A percentile compares a stretch with the other conserved stretches of the same genome.
Conservation (phyloP, 75 land plant genomes). For the Cryptomeria japonica region DNA sequence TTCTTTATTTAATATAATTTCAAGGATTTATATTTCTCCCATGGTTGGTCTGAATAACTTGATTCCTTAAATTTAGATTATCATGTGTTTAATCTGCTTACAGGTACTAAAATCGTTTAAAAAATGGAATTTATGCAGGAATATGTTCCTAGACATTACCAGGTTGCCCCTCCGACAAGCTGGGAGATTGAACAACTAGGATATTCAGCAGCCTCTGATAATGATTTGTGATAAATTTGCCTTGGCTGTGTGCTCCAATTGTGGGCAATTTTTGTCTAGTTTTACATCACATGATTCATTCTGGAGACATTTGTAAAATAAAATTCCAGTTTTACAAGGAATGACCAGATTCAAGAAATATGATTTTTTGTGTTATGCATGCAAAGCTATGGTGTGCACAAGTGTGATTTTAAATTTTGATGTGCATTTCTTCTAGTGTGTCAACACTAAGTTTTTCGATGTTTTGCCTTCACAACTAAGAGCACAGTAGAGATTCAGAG, state of each 20-base stretch:
- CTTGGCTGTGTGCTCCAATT: neutral
- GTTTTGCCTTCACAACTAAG: neutral
- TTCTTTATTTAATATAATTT: neutral
- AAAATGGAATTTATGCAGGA: conserved; percentile 30
- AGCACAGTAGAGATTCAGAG: neutral
- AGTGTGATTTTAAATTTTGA: neutral
- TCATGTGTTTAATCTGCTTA: neutral
- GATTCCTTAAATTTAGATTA: neutral
- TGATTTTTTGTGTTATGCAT: neutral
- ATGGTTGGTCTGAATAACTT: neutral
- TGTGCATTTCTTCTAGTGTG: neutral
- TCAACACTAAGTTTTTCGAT: neutral
- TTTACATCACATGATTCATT: neutral
- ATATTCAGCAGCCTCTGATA: conserved; percentile 11
- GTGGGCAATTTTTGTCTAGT: neutral
- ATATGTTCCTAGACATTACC: conserved; percentile 39
- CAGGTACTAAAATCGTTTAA: neutral
- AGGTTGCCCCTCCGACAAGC: conserved; percentile 56
- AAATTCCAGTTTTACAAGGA: neutral
- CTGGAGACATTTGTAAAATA: neutral
- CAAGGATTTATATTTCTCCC: neutral
- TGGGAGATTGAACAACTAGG: conserved; percentile 61
- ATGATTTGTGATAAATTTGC: neutral
- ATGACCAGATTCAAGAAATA: neutral
- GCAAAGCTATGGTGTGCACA: neutral